Evolutionary conservation across 495 filamentous ascomycete species (phyloP).

Genomic region (Amniculicola lignicola): DNA sequence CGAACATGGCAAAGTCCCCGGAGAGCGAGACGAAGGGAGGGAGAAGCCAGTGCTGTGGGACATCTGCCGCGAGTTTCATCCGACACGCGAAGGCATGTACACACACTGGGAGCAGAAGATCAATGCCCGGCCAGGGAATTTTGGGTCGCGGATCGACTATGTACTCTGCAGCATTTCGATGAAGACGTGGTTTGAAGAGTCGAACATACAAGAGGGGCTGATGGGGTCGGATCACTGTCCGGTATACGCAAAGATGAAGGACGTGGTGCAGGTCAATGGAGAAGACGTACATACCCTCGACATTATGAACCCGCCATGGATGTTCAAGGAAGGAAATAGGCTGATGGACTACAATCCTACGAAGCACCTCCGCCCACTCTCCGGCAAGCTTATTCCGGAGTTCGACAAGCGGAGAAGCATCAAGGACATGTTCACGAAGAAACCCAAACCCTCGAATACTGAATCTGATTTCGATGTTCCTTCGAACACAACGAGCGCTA

Average conservation of each 20-base stretch:
- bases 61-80: conserved; percentile 80
- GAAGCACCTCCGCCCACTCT: conserved; percentile 67
- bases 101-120: conserved; percentile 90
- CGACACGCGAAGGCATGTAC: conserved; percentile 80
- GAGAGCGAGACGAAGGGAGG: conserved; percentile 66
- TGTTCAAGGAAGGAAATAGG: conserved; percentile 69
- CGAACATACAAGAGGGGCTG: conserved; percentile 94
- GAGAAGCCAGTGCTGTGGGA: conserved; percentile 78
- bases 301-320: conserved; percentile 73
- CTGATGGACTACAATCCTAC: conserved; percentile 59
- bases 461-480: neutral
- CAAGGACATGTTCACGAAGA: conserved; percentile 83
- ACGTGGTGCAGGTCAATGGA: conserved; percentile 54
- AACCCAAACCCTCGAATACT: conserved; percentile 37
- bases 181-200: conserved; percentile 76
- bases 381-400: conserved; percentile 80
- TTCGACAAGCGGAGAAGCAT: conserved; percentile 82
- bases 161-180: conserved; percentile 78
- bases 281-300: conserved; percentile 59
- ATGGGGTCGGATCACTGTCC: conserved; percentile 97
- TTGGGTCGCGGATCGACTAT: conserved; percentile 88
- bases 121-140: conserved; percentile 87
- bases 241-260: conserved; percentile 75
- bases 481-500: neutral
- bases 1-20: conserved; percentile 65